A percentile compares a stretch with the other conserved stretches of the same genome.
These are phyloP conservation scores for Podaxis rugospora DNA, from an alignment of 768 basidiomycete species.

Conservation along the genomic window DNA sequence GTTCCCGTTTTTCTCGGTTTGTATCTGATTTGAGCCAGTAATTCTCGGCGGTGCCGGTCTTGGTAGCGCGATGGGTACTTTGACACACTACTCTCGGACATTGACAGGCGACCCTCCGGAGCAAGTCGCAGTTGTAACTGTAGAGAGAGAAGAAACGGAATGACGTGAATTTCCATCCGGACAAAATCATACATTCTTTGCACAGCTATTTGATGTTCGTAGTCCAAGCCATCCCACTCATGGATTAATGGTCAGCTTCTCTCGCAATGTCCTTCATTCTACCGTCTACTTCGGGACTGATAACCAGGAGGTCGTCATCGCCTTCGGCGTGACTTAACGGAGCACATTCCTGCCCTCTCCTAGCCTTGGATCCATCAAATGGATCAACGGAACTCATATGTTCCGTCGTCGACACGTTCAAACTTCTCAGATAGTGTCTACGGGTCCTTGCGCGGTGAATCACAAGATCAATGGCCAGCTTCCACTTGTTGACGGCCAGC, in stretches of 20 bases:
- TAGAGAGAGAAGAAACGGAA: neutral
- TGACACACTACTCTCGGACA: conserved; percentile 51
- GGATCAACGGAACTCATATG: conserved; percentile 79
- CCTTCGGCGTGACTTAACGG: conserved; percentile 17
- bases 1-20: neutral
- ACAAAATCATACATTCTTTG: neutral
- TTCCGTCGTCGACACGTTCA: conserved; percentile 59
- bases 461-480: conserved; percentile 35
- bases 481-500: conserved; percentile 40
- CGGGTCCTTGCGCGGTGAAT: conserved; percentile 43
- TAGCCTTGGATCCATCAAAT: conserved; percentile 53
- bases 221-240: neutral
- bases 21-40: conserved; percentile 35
- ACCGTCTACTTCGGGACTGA: conserved; percentile 65
- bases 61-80: conserved; percentile 55
- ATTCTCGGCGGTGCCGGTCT: conserved; percentile 69
- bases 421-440: conserved; percentile 51
- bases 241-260: conserved; percentile 7
- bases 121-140: conserved; percentile 19
- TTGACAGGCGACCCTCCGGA: conserved; percentile 50
- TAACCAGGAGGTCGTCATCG: conserved; percentile 48
- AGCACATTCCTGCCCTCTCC: conserved; percentile 28
- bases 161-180: neutral
- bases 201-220: neutral
- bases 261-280: conserved; percentile 53